phyloP scores from a whole-genome alignment of 139 green algal species.

The Edaphochlamys debaryana region DNA sequence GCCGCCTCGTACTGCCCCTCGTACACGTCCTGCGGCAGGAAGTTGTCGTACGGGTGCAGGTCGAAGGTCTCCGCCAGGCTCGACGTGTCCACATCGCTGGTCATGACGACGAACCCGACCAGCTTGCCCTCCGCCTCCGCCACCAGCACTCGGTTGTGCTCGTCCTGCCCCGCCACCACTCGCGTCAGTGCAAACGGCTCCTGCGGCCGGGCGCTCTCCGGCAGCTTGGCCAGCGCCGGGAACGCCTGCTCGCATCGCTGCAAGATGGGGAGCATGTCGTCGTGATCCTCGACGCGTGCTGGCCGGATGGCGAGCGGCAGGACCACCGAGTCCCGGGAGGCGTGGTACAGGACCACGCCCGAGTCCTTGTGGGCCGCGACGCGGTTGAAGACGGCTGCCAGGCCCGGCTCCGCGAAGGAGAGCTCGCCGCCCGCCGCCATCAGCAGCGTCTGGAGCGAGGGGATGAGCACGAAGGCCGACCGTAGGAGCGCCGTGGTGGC shows the following conservation, averaged over 20 bases:
- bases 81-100: constrained; percentile 60
- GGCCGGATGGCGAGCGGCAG: constrained; percentile 52
- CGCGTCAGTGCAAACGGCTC: constrained; percentile 73
- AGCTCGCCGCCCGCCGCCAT: constrained; percentile 48
- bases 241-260: constrained; percentile 43
- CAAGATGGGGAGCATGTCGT: constrained; percentile 73
- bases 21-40: constrained; percentile 66
- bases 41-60: constrained; percentile 71
- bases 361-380: neutral
- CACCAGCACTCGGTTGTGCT: constrained; percentile 65
- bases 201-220: constrained; percentile 52
- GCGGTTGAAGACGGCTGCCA: constrained; percentile 15
- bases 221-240: constrained; percentile 62
- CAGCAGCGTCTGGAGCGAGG: constrained; percentile 36
- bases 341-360: constrained; percentile 38
- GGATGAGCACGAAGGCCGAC: constrained; percentile 29
- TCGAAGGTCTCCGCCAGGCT: constrained; percentile 67
- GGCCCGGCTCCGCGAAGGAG: constrained; percentile 27
- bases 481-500: constrained; percentile 41
- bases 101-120: constrained; percentile 68
- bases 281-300: constrained; percentile 71
- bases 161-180: constrained; percentile 64
- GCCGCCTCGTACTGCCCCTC: constrained; percentile 44
- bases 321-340: constrained; percentile 20
- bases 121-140: constrained; percentile 56